phyloP scores from a whole-genome alignment of 163 green algal species.

The Scenedesmus sp. region DNA sequence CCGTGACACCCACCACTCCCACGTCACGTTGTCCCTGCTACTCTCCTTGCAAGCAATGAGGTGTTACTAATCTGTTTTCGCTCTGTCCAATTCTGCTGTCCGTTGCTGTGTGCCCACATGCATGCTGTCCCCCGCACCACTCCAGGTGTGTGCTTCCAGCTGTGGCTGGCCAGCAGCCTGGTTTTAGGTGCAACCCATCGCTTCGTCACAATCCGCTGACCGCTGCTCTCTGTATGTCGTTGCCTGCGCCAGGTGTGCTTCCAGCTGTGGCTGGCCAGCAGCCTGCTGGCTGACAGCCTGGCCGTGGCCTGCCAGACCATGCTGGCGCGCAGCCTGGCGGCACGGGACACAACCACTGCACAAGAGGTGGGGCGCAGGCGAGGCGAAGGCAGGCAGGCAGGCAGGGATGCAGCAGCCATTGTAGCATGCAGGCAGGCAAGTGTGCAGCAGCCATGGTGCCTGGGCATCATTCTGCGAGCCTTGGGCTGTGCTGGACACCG shows the following conservation, averaged over 20 bases:
- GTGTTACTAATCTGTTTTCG: too few relatives aligned
- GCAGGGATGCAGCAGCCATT: too few relatives aligned
- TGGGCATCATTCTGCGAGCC: too few relatives aligned
- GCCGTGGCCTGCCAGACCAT: conserved; percentile 85
- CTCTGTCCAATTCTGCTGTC: not conserved
- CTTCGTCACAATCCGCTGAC: not conserved
- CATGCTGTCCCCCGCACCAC: not conserved
- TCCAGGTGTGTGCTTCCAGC: conserved; percentile 58
- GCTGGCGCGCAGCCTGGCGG: conserved; percentile 66
- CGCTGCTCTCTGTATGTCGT: not conserved
- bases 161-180: conserved; percentile 85
- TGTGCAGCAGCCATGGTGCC: too few relatives aligned
- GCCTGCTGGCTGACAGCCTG: conserved; percentile 84
- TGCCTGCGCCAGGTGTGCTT: conserved; percentile 39
- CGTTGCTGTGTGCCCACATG: not conserved
- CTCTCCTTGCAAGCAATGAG: not conserved
- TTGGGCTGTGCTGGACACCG: too few relatives aligned
- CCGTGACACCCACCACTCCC: not conserved
- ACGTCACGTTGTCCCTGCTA: not conserved
- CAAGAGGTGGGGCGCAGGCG: conserved; percentile 5
- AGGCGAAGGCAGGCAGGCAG: not conserved
- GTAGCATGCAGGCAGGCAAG: too few relatives aligned
- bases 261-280: conserved; percentile 84
- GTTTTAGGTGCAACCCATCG: too few relatives aligned
- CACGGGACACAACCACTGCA: conserved; percentile 34